Conservation (phyloP, 2,329 filamentous ascomycete species). For the Ophiostoma quercus region DNA sequence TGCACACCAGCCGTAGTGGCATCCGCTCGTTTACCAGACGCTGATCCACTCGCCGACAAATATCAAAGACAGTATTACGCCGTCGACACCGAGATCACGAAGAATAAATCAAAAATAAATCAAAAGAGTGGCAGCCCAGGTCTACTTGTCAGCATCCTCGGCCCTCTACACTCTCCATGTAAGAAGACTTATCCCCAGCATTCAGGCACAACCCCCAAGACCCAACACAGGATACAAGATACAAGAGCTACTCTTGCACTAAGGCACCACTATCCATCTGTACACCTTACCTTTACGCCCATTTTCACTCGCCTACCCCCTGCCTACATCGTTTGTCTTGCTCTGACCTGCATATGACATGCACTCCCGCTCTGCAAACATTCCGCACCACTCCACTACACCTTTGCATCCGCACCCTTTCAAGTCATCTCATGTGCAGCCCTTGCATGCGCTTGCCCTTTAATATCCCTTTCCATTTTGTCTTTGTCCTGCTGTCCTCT, state of each 20-base stretch:
- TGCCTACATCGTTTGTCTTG: not conserved
- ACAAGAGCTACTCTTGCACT: not conserved
- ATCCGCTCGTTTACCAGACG: not conserved
- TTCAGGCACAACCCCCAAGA: no score
- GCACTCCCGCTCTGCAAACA: not conserved
- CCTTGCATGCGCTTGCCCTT: slow-evolving; percentile 1
- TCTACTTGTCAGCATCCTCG: not conserved
- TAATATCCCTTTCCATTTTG: not conserved
- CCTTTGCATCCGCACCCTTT: not conserved
- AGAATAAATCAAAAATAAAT: not conserved
- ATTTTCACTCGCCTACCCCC: not conserved
- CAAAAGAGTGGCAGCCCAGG: not conserved
- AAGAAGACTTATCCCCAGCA: not conserved
- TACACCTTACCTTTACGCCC: not conserved
- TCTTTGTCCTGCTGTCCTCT: not conserved
- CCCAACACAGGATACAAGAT: no score
- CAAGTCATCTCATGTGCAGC: not conserved
- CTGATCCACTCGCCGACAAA: slow-evolving; percentile 5
- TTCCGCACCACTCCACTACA: not conserved
- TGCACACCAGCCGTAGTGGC: slow-evolving; percentile 6
- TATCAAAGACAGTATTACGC: not conserved
- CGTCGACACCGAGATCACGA: not conserved
- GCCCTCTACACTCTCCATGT: not conserved
- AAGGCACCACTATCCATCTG: not conserved
- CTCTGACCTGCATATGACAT: not conserved